Base-by-base conservation (phyloP, 1,284 basidiomycete genomes). In the Baeospora myosura region DNA sequence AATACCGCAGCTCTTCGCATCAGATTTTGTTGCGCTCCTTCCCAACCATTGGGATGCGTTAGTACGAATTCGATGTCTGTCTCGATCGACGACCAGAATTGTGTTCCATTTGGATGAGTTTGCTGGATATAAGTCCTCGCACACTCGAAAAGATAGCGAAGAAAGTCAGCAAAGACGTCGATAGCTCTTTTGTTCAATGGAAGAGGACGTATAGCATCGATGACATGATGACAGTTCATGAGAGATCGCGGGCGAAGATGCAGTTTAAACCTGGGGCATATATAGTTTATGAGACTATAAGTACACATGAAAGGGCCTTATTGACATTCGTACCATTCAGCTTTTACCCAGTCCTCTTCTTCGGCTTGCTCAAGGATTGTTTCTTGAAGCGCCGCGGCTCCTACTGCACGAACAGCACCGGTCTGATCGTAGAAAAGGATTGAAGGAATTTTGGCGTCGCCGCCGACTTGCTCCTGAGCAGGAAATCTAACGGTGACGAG, bases 381-480 rank as follows among this genome's bases (percentile, higher is more conserved):
- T 12, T 63, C 59, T 3, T 56, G 52, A 4, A 54, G 41, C 0
- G 65, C 61, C 44, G 68, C 66, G 10, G 68, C 69, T 21, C 69
- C 70, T 20, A 60, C 58, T 6, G 66, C 64, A 38, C 58, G 52
- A 18, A 66, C 54, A 0, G 39, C 43, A 0, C 69, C 69, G 5
- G 55, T 48, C 17, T 50, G 45, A 34, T 62, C 59, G 45, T 72
- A 72, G 48, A 62, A 72, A 1, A 72, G 33, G 28, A 72, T 54
- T 12, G 70, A 64, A 5, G 69, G 71, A 31, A 72, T 67, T 49
- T 72, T 73, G 32, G 54, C 57, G 43, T 68, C 61, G 2, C 64
- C 62, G 8, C 62, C 63, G 5, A 58, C 55, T 40, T 63, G 58
- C 25, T 67, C 66, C 43, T 71, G 70, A 0, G 65, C 67, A n/a